phyloP scores from a whole-genome alignment of 2,329 filamentous ascomycete species.

The Tolypocladium ovalisporum region DNA sequence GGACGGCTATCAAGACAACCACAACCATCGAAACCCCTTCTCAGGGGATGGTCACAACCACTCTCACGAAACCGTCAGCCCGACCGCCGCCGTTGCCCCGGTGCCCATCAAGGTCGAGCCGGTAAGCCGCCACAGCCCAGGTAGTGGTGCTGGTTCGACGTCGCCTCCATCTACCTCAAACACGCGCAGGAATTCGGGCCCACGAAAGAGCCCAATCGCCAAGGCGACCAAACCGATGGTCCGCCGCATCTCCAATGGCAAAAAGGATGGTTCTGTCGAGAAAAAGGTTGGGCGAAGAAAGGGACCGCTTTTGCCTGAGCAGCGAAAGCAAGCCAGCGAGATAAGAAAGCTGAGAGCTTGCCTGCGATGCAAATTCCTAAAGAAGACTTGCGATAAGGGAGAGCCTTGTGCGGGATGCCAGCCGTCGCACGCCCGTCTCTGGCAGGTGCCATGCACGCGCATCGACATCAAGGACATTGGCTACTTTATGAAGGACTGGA shows the following conservation, averaged over 20 bases:
- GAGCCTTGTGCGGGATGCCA: conserved; percentile 93
- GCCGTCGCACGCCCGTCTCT: conserved; percentile 86
- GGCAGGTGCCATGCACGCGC: conserved; percentile 95
- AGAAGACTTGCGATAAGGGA: conserved; percentile 98
- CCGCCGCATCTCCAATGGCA: conserved; percentile 64
- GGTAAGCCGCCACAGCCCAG: conserved; percentile 46
- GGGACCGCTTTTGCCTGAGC: conserved; percentile 82
- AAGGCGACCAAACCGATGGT: conserved; percentile 78
- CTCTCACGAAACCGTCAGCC: conserved; percentile 49
- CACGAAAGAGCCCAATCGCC: conserved; percentile 64
- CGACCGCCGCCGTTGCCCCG: conserved; percentile 55
- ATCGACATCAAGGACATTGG: conserved; percentile 98
- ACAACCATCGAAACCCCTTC: conserved; percentile 50
- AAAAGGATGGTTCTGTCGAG: conserved; percentile 68
- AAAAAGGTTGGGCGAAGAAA: conserved; percentile 89
- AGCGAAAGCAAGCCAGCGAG: conserved; percentile 92
- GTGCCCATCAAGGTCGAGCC: conserved; percentile 53
- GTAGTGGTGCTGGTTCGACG: conserved; percentile 47
- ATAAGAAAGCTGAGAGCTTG: conserved; percentile 92
- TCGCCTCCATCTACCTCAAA: conserved; percentile 52
- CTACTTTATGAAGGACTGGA: conserved; percentile 99
- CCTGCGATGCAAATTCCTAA: conserved; percentile 93
- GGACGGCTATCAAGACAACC: conserved; percentile 57
- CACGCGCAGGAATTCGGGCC: conserved; percentile 54
- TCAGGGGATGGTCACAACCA: conserved; percentile 42